These are phyloP conservation scores for Tricholoma saponaceum DNA, from an alignment of 768 basidiomycete species.

Conservation along the genomic window DNA sequence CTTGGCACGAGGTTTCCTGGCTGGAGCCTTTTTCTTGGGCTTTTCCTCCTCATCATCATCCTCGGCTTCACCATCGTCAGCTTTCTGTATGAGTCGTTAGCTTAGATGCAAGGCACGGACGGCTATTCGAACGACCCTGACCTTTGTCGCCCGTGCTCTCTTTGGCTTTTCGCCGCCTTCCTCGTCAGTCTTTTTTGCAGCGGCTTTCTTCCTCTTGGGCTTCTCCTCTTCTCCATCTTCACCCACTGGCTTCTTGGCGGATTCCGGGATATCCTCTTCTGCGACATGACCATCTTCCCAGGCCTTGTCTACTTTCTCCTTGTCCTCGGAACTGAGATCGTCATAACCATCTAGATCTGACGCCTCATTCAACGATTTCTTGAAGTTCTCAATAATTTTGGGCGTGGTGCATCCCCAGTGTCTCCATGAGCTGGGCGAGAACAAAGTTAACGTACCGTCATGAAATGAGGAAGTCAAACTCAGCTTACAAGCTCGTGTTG, in stretches of 20 bases:
- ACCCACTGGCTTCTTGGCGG: conserved; percentile 50
- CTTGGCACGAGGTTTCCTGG: conserved; percentile 27
- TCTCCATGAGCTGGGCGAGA: conserved; percentile 60
- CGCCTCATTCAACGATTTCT: conserved; percentile 50
- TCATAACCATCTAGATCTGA: conserved; percentile 86
- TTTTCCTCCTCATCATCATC: conserved; percentile 46
- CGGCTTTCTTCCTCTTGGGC: conserved; percentile 31
- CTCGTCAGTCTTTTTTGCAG: conserved; percentile 19
- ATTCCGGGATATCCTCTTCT: conserved; percentile 78
- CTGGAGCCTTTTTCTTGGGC: conserved; percentile 49
- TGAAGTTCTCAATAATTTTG: conserved; percentile 68
- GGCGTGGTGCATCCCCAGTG: conserved; percentile 88
- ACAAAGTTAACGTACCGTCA: neutral
- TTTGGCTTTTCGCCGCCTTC: conserved; percentile 20
- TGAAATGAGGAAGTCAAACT: neutral
- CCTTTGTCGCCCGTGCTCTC: conserved; percentile 11
- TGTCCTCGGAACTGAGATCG: conserved; percentile 62
- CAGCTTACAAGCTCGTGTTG: conserved; percentile 58
- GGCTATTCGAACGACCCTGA: conserved; percentile 6
- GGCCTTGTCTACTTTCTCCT: conserved; percentile 67
- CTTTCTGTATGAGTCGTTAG: conserved; percentile 8
- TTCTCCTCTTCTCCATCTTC: conserved; percentile 20
- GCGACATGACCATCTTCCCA: conserved; percentile 77
- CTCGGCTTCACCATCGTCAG: conserved; percentile 22
- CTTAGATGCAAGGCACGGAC: neutral